Evolutionary conservation across 805 yeast species (phyloP), one percentile per base, ranked within the genome.

Genomic region (Wickerhamiella nectarea): DNA sequence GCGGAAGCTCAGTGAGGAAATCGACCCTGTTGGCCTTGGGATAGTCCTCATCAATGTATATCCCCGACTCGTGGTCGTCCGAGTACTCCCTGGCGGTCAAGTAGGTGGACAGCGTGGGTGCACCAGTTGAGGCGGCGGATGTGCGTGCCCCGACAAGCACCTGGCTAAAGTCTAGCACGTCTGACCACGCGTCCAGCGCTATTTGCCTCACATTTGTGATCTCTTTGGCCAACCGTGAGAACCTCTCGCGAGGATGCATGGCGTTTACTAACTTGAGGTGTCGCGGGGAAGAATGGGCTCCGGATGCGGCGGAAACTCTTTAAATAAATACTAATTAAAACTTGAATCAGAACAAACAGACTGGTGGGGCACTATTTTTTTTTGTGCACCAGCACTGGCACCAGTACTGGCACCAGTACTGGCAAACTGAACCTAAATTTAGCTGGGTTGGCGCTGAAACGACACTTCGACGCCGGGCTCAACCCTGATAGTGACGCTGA

Each of bases 1-100:
- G 24, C 11, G 56, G 56, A 12, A 50, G 35, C 12, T n/a, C 22
- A 14, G 19, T 7, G 15, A 45, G 40, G 35, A 51, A 51, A 45
- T 51, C 52, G 12, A 37, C 28, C 3, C 46, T 34, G 17, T 25
- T 36, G 15, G 20, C 12, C 12, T 26, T 17, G 8, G 20, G 2
- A 4, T 20, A 11, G 11, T 19, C 36, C 4, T 41, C 44, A 20
- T 38, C 37, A 1, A 42, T 33, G 6, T 29, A 35, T 15, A 36
- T 31, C 7, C 34, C 46, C 18, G 37, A 28, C 28, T 43, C 46
- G 20, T 36, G 34, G 34, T 45, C 39, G 33, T 35, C 36, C n/a
- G 33, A 19, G 15, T 31, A 22, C 3, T 39, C 42, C 14, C 18
- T 21, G 10, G 42, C 36, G 12, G 42, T 39, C 3, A 29, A 20